Percentiles rank a stretch among this genome's conserved stretches.
phyloP scores from a whole-genome alignment of 2,329 filamentous ascomycete genomes.

The Fusarium irregulare region DNA sequence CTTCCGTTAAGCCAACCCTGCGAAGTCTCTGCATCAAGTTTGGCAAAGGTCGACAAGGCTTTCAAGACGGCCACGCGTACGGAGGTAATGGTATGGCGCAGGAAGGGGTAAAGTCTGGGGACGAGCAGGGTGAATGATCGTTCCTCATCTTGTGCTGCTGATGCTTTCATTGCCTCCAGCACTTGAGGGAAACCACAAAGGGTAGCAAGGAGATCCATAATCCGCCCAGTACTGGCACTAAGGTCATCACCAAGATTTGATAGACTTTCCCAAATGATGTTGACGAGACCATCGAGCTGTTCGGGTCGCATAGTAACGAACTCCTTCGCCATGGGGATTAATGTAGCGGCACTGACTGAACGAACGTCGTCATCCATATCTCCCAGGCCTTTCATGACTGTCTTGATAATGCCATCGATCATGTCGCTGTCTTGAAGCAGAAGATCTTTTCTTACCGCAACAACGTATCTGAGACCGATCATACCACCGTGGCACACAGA shows the following conservation, averaged over 20 bases:
- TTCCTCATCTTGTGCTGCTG: constrained; percentile 83
- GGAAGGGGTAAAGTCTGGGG: constrained; percentile 92
- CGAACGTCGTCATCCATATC: constrained; percentile 96
- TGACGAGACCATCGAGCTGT: constrained; percentile 83
- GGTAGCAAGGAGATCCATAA: constrained; percentile 97
- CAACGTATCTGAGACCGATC: constrained; percentile 94
- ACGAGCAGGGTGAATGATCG: constrained; percentile 94
- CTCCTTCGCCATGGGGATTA: constrained; percentile 95
- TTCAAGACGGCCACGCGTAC: constrained; percentile 94
- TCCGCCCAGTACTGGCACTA: constrained; percentile 95
- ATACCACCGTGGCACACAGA: constrained; percentile 97
- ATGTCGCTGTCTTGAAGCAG: constrained; percentile 84
- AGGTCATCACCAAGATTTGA: constrained; percentile 97
- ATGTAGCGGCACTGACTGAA: constrained; percentile 94
- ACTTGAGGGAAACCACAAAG: constrained; percentile 95
- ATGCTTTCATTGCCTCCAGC: constrained; percentile 90
- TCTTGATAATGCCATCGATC: constrained; percentile 90
- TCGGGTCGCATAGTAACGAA: constrained; percentile 86
- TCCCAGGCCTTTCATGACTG: constrained; percentile 93
- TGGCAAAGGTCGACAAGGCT: constrained; percentile 91
- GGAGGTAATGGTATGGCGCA: constrained; percentile 96
- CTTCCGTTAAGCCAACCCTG: constrained; percentile 94
- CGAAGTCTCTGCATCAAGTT: constrained; percentile 81
- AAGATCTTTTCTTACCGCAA: constrained; percentile 93
- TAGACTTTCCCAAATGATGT: constrained; percentile 96